These are phyloP conservation scores for Daldinia decipiens DNA, from an alignment of 495 filamentous ascomycete genomes.

Conservation along the genomic window DNA sequence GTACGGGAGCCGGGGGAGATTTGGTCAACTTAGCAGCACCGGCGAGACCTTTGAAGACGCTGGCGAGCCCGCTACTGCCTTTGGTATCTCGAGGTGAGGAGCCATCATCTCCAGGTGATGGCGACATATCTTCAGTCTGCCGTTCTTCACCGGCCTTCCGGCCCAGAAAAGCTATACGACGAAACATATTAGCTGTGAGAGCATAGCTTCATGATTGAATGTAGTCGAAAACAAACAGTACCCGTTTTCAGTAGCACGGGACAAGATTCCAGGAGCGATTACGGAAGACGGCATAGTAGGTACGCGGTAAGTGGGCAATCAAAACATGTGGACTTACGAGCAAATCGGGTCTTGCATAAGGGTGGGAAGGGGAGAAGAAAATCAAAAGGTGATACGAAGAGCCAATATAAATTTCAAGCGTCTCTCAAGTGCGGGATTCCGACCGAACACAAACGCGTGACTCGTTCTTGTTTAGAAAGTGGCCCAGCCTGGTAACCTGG, in stretches of 20 bases:
- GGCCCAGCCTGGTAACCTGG: constrained; percentile 10
- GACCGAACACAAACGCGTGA: constrained; percentile 37
- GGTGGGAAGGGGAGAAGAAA: constrained; percentile 35
- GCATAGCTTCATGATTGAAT: constrained; percentile 12
- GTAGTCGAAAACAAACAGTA: background rate
- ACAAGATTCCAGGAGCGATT: constrained; percentile 15
- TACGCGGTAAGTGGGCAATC: constrained; percentile 30
- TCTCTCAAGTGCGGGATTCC: constrained; percentile 25
- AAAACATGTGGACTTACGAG: constrained; percentile 41
- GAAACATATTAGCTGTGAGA: constrained; percentile 55
- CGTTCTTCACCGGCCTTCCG: constrained; percentile 53
- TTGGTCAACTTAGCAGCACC: constrained; percentile 56
- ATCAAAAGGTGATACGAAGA: constrained; percentile 32
- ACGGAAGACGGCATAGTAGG: constrained; percentile 30
- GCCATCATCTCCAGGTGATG: constrained; percentile 64
- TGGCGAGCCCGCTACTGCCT: constrained; percentile 60
- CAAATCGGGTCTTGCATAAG: constrained; percentile 46
- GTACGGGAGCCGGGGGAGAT: constrained; percentile 52
- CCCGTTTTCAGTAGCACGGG: constrained; percentile 15
- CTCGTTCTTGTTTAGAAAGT: constrained; percentile 23
- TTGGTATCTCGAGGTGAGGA: constrained; percentile 60
- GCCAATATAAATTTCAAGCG: constrained; percentile 35
- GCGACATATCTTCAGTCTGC: constrained; percentile 61
- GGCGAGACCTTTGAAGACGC: constrained; percentile 66
- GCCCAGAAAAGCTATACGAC: constrained; percentile 58